Base-by-base conservation (phyloP, 2,329 filamentous ascomycete genomes). In the Epichloe uncinata region DNA sequence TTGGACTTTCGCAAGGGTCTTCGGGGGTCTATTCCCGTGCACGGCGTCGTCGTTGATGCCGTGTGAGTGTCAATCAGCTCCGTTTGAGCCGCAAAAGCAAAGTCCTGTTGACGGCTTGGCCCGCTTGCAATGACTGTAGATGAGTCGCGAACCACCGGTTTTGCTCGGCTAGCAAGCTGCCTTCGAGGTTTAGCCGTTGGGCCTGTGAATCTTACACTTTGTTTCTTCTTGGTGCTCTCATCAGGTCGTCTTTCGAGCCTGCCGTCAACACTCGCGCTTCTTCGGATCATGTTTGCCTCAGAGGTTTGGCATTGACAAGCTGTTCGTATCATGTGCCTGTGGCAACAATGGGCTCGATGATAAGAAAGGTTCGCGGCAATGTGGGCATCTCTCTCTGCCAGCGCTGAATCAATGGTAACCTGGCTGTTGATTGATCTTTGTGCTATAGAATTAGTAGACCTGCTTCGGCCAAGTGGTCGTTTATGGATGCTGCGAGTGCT, bases 361-460 rank as follows among this genome's bases (percentile, higher is more conserved):
- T 78, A 85, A 1, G 82, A 83, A 57, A 81, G 68, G 35, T 70
- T 67, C 7, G 82, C 82, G 18, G 82, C 82, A 38, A 75, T 72
- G 38, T 79, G 74, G 7, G 82, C 82, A 61, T 84, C 78, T 49
- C 77, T 69, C 45, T 76, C 72, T 2, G 76, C 75, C 3, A 66
- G 61, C 11, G 62, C 64, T 1, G 73, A 73, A 55, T 73, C 66
- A 42, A 80, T 74, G 46, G 73, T 67, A 46, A 75, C 69, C 18
- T 76, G 63, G 1, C 55, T 52, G 51, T 67, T 64, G 18, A 72
- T 66, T 33, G 70, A 69, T 47, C 69, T 69, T 33, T 55, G 54
- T 8, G 42, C 44, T 12, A 70, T 64, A 35, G 75, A 75, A 52
- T 66, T 70, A n/a, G 69, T 69, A 6, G 77, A 80, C 58, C 77